Conservation (phyloP, 1,139 yeast genomes). For the Debaryomycetaceae sp. region DNA sequence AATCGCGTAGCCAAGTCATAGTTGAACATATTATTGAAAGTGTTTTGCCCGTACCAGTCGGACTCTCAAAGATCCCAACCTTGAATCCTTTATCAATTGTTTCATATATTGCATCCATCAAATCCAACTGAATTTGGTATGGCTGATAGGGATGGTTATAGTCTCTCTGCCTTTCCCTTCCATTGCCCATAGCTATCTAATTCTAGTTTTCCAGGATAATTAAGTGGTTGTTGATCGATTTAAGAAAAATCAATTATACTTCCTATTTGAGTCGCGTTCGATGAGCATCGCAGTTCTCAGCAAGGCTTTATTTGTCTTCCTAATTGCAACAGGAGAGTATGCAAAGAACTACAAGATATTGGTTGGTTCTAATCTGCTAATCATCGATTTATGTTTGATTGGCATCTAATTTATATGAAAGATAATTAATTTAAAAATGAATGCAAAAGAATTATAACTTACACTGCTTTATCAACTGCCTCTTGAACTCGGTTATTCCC, state of each 20-base stretch:
- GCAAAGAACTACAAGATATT: too few relatives aligned
- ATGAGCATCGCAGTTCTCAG: not conserved
- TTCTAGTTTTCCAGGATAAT: not conserved
- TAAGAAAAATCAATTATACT: not conserved
- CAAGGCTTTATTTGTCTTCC: too few relatives aligned
- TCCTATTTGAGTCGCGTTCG: not conserved
- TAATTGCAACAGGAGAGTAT: too few relatives aligned
- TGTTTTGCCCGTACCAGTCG: conserved; percentile 95
- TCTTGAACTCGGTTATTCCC: conserved; percentile 18
- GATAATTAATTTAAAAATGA: too few relatives aligned
- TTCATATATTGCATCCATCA: conserved; percentile 73
- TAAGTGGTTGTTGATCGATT: not conserved
- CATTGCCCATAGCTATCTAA: not conserved
- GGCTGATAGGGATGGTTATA: conserved; percentile 82
- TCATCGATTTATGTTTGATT: too few relatives aligned
- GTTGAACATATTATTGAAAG: conserved; percentile 82
- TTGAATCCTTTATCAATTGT: conserved; percentile 58
- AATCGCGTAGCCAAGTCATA: conserved; percentile 78
- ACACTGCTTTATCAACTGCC: not conserved
- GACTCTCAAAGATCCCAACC: conserved; percentile 85
- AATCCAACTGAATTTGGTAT: conserved; percentile 69
- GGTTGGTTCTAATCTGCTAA: too few relatives aligned
- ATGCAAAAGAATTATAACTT: not conserved
- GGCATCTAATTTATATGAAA: too few relatives aligned
- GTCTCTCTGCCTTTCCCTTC: conserved; percentile 3